Evolutionary conservation across 75 land plant genomes (phyloP).

Genomic region (Picea sitchensis): DNA sequence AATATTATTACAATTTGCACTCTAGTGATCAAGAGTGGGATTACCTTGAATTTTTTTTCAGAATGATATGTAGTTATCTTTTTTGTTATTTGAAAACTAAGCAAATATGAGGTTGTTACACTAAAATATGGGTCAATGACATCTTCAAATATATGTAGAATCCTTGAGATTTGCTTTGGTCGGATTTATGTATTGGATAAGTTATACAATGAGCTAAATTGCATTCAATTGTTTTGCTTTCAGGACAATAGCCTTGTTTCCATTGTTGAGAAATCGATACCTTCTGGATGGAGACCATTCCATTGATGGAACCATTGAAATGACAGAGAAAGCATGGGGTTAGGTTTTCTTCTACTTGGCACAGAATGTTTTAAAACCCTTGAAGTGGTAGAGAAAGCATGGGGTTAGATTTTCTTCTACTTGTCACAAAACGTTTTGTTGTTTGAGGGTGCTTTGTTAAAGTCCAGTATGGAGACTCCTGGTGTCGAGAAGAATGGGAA

Average conservation of each 20-base stretch:
- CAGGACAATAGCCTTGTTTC: slow-evolving; percentile 85
- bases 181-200: neutral
- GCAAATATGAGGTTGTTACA: neutral
- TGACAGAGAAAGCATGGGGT: slow-evolving; percentile 75
- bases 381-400: too few species aligned
- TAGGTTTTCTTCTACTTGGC: slow-evolving; percentile 80
- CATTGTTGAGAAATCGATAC: slow-evolving; percentile 76
- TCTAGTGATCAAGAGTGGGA: too few species aligned
- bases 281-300: slow-evolving; percentile 78
- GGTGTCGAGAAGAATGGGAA: slow-evolving; percentile 64
- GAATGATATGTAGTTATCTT: neutral
- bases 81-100: neutral
- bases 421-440: slow-evolving; percentile 53
- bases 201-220: neutral
- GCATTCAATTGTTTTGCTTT: neutral
- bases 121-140: too few species aligned
- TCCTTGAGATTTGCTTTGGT: neutral
- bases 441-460: slow-evolving; percentile 74
- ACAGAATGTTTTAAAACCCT: too few species aligned
- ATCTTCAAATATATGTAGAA: neutral
- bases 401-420: too few species aligned
- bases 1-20: too few species aligned
- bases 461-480: slow-evolving; percentile 88
- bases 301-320: slow-evolving; percentile 78
- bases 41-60: neutral